A percentile compares a stretch with the other conserved stretches of the same genome.
Conservation (phyloP, 257 asterid species). For the Avicennia marina region DNA sequence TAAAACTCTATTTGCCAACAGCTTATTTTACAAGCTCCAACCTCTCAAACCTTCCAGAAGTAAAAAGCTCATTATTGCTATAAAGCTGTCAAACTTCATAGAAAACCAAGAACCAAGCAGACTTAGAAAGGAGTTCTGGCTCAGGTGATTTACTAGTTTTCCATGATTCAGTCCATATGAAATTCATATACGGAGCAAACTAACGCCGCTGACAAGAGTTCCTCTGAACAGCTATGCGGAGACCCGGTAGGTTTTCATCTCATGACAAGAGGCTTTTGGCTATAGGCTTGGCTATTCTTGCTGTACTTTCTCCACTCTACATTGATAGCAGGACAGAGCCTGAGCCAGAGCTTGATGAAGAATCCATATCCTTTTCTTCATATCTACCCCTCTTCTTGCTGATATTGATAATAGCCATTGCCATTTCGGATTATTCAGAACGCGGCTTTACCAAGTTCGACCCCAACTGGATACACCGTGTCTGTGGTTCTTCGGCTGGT, state of each 20-base stretch:
- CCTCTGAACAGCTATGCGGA: too few relatives aligned
- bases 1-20: too few relatives aligned
- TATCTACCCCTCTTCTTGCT: conserved; percentile 43
- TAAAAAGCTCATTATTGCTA: too few relatives aligned
- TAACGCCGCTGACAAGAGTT: too few relatives aligned
- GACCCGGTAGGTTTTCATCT: conserved; percentile 31
- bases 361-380: conserved; percentile 23
- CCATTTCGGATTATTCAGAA: conserved; percentile 31
- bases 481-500: conserved; percentile 44
- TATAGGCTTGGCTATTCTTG: conserved; percentile 41
- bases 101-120: too few relatives aligned
- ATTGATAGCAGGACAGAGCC: conserved; percentile 27
- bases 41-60: too few relatives aligned
- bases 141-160: too few relatives aligned
- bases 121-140: too few relatives aligned
- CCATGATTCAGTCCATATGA: too few relatives aligned
- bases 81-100: too few relatives aligned
- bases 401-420: conserved; percentile 30
- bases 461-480: conserved; percentile 44
- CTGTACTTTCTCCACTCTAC: conserved; percentile 51
- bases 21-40: too few relatives aligned
- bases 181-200: too few relatives aligned
- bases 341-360: conserved; percentile 40
- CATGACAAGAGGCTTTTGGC: conserved; percentile 44
- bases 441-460: conserved; percentile 32